Base-by-base conservation (phyloP, 768 basidiomycete species). In the Glaciozyma martinii region DNA sequence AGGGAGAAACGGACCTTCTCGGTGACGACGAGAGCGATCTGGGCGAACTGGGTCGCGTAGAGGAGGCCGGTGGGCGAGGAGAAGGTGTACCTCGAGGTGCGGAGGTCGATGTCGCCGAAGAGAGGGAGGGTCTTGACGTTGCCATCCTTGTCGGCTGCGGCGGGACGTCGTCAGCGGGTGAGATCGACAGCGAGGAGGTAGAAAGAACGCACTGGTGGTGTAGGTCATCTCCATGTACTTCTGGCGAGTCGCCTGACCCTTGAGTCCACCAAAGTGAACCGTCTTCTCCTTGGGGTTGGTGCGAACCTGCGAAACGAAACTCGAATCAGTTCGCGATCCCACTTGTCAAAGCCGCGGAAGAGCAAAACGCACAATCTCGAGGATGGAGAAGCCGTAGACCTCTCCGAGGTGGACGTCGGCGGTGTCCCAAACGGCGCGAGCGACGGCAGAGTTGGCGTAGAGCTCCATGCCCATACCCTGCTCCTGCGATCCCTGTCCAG, bases 201-300 rank as follows among this genome's bases (percentile, higher is more conserved):
- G 42, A 27, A 54, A 44, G 32, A 23, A 15, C 56, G 32, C 33
- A 67, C 90, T 87, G 0, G 91, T 86, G 75, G 97, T 93, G 80
- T 97, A 98, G 7, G 89, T 88, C 88, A 99, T 95, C 71, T 93
- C 92, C 90, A 98, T 98, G 79, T 99, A 99, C n/a, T 95, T 86
- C 73, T 93, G 89, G 33, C 95, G 89, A 69, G 98, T 98, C 4
- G 86, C 93, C 76, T 98, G 94, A 47, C 95, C 95, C 79, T 97
- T 97, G 78, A 98, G 89, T 76, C 95, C 95, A 80, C 95, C 95
- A 71, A 99, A 99, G 78, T 99, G 94, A 71, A 99, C 87, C 0
- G 92, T 99, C 81, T 97, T 91, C 78, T 89, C 86, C 81, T 92
- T 95, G 25, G 94, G 93, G 76, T 98, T 97, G 46, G 61, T 68